Base-by-base conservation (phyloP, 1,139 yeast genomes). In the Diutina scorzettiae region DNA sequence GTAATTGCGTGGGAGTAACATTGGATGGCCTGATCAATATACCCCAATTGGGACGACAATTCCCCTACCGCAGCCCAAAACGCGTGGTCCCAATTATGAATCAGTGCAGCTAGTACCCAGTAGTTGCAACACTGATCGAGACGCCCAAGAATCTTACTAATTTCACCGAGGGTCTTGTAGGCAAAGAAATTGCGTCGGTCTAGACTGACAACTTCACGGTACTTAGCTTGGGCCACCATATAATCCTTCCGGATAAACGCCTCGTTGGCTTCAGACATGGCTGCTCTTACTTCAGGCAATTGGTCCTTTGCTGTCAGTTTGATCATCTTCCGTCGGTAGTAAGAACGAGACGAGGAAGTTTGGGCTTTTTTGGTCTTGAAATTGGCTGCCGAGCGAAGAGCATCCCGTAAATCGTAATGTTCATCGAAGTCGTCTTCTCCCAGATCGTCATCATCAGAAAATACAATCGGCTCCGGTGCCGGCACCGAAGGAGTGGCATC, bases 41-140 rank as follows among this genome's bases (percentile, higher is more conserved):
- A 82, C 1, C 86, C 93, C 50, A 83, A 61, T 37, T 81, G 81
- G 5, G 69, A 66, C 44, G 95, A 80, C 45, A 85, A 60, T 44
- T 78, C 83, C 0, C 94, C 97, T 28, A 86, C 86, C 40, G 73
- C 76, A 28, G 78, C 76, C 97, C 97, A 91, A 48, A 86, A 81
- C 23, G 76, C 81, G 46, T 75, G 73, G 59, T 85, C 93, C 58
- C 79, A 73, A 2, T 86, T 80, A 51, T 81, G 83, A 24, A 84
- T 66, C 54, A 80, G 86, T 1, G 95, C 95, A 1, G 95, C 96
- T 31, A 82, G 61, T 45, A 85, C 69, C 84, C 95, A 83, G 30
- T 85, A 79, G 45, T 76, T 76, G 53, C 95, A 79, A 48, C 95
- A 84, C 52, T 80, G 80, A 49, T 78, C 75, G 42, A 72, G 58